Percentiles rank a stretch among this genome's conserved stretches.
Conservation (phyloP, 192 early-diverging fungal genomes). For the Coemansia reversa region DNA sequence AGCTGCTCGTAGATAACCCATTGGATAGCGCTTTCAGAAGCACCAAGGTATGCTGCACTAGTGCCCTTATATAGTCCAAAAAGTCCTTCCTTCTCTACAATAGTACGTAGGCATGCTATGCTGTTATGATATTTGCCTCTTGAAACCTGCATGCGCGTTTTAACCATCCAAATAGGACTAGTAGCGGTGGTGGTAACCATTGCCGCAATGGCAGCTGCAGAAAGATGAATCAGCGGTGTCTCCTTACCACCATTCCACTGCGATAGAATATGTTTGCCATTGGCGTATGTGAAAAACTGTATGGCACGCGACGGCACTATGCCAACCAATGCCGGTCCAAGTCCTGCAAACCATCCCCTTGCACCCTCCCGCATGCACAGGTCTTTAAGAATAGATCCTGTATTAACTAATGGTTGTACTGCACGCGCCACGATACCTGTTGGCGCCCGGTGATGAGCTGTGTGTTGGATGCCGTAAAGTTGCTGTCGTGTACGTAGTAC, state of each 20-base stretch:
- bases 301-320: slow-evolving; percentile 95
- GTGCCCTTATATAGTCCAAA: slow-evolving; percentile 85
- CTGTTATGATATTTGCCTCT: slow-evolving; percentile 71
- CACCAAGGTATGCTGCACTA: slow-evolving; percentile 85
- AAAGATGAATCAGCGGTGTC: slow-evolving; percentile 74
- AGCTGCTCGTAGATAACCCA: slow-evolving; percentile 96
- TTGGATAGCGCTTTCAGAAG: slow-evolving; percentile 88
- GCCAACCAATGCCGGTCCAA: slow-evolving; percentile 90
- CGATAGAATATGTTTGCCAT: slow-evolving; percentile 79
- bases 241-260: slow-evolving; percentile 76
- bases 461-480: slow-evolving; percentile 44
- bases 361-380: slow-evolving; percentile 77
- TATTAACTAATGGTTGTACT: slow-evolving; percentile 31
- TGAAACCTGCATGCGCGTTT: slow-evolving; percentile 93
- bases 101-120: slow-evolving; percentile 66
- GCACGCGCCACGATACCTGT: not conserved
- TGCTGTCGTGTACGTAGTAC: slow-evolving; percentile 94
- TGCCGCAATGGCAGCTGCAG: slow-evolving; percentile 72
- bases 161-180: slow-evolving; percentile 97
- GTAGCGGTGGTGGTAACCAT: slow-evolving; percentile 79
- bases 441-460: not conserved
- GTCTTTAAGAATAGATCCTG: slow-evolving; percentile 42
- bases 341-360: slow-evolving; percentile 87
- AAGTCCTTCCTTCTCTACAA: slow-evolving; percentile 80
- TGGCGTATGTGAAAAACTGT: slow-evolving; percentile 91